A percentile compares a stretch with the other conserved stretches of the same genome.
phyloP scores from a whole-genome alignment of 495 filamentous ascomycete species.

The Neurospora cerealis region DNA sequence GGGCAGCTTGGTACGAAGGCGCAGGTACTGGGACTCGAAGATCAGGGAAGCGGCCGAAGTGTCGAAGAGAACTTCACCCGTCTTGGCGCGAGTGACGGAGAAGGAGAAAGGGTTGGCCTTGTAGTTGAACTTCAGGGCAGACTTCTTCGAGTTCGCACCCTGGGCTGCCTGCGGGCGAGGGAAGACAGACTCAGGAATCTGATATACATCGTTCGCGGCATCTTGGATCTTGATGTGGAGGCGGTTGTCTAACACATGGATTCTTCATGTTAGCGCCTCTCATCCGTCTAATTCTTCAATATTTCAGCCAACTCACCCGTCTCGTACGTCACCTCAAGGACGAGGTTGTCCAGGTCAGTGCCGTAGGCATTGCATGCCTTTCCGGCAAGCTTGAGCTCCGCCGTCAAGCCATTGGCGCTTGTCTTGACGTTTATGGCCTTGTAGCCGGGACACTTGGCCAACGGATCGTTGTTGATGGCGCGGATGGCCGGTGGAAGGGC shows the following conservation, averaged over 20 bases:
- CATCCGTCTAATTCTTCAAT: background rate
- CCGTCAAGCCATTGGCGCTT: slow-evolving; percentile 42
- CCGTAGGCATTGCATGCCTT: slow-evolving; percentile 63
- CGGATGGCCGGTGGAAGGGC: slow-evolving; percentile 1
- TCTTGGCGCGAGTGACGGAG: slow-evolving; percentile 50
- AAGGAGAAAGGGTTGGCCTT: slow-evolving; percentile 66
- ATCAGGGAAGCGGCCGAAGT: slow-evolving; percentile 58
- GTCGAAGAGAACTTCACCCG: slow-evolving; percentile 68
- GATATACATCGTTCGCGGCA: slow-evolving; percentile 61
- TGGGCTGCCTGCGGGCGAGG: slow-evolving; percentile 42
- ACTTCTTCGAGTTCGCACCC: slow-evolving; percentile 16
- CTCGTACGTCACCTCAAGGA: slow-evolving; percentile 65
- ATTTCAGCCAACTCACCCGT: slow-evolving; percentile 41
- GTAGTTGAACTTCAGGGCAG: slow-evolving; percentile 56
- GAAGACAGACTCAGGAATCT: slow-evolving; percentile 64
- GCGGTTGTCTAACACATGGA: slow-evolving; percentile 44
- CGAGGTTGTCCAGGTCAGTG: slow-evolving; percentile 54
- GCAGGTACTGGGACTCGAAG: slow-evolving; percentile 73
- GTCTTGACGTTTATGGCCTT: slow-evolving; percentile 53
- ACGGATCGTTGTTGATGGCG: slow-evolving; percentile 11
- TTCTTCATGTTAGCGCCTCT: background rate
- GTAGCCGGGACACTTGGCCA: slow-evolving; percentile 58
- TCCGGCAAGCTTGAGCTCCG: slow-evolving; percentile 58
- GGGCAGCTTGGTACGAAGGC: slow-evolving; percentile 60
- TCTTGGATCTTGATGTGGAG: slow-evolving; percentile 81